Evolutionary conservation across 176 grass and related monocot species (phyloP).

Genomic region (Microstegium vimineum): DNA sequence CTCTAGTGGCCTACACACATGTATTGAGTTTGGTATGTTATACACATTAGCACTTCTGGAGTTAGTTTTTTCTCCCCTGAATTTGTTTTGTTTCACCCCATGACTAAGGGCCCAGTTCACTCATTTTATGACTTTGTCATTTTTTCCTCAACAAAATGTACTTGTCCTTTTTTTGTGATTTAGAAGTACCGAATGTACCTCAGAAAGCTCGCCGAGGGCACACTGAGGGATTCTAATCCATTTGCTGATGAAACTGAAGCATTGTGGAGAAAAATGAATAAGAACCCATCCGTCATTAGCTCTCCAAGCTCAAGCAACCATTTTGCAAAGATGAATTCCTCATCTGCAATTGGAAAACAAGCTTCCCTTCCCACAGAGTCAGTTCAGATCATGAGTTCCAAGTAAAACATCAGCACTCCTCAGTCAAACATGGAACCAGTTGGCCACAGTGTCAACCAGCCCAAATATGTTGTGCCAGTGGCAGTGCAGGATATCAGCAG

Average conservation of each 20-base stretch:
- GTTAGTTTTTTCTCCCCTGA: background rate
- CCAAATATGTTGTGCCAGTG: background rate
- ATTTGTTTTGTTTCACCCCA: background rate
- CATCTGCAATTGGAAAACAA: background rate
- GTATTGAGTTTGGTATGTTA: background rate
- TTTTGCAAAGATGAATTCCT: slow-evolving; percentile 1
- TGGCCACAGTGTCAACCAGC: background rate
- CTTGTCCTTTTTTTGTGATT: slow-evolving; percentile 18
- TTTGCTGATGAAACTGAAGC: background rate
- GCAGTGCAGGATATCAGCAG: background rate
- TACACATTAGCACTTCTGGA: background rate
- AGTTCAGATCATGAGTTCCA: background rate
- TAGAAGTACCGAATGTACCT: slow-evolving; percentile 63
- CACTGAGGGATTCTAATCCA: background rate
- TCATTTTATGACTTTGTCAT: background rate
- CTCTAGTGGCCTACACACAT: background rate
- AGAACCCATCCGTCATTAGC: background rate
- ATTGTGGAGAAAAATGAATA: background rate
- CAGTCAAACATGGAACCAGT: background rate
- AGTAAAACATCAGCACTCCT: slow-evolving; percentile 2
- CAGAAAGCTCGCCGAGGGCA: slow-evolving; percentile 24
- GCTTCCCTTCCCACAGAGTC: slow-evolving; percentile 3
- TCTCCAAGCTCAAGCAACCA: background rate
- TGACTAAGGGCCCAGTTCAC: too few species aligned
- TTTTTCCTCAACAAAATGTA: background rate